Evolutionary conservation across 2,329 filamentous ascomycete species (phyloP).

Genomic region (Fusarium globosum): DNA sequence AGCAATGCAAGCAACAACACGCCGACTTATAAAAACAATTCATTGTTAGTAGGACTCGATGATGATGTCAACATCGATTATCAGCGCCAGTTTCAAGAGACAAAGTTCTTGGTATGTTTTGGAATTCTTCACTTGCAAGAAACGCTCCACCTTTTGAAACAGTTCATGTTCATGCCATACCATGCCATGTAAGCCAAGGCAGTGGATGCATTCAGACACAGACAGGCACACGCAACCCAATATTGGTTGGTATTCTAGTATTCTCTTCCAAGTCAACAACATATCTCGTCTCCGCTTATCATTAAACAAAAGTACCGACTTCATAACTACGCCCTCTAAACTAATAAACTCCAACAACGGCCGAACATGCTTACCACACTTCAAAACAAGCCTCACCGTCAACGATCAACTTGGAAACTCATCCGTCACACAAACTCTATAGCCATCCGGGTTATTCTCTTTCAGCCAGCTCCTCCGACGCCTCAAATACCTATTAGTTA

Average conservation of each 20-base stretch:
- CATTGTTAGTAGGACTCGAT: constrained; percentile 10
- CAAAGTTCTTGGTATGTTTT: neutral
- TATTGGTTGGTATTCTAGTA: neutral
- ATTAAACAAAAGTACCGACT: neutral
- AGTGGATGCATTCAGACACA: constrained; percentile 29
- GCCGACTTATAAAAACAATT: neutral
- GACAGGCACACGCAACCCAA: neutral
- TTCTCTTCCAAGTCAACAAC: constrained; percentile 6
- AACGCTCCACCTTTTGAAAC: constrained; percentile 25
- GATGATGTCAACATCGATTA: constrained; percentile 2
- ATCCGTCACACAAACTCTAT: constrained; percentile 10
- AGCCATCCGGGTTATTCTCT: constrained; percentile 24
- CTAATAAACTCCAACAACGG: constrained; percentile 12
- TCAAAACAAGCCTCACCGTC: constrained; percentile 28
- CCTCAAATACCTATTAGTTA: constrained; percentile 22
- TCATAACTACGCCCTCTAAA: neutral
- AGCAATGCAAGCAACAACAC: constrained; percentile 2
- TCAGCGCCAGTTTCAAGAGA: neutral
- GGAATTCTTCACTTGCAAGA: constrained; percentile 1
- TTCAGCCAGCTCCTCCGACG: constrained; percentile 40
- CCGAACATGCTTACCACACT: neutral
- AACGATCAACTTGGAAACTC: constrained; percentile 1
- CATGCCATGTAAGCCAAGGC: constrained; percentile 26
- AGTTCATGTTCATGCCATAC: constrained; percentile 33
- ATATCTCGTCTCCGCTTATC: neutral